phyloP scores from a whole-genome alignment of 805 yeast species.

The Saturnispora halmiae region DNA sequence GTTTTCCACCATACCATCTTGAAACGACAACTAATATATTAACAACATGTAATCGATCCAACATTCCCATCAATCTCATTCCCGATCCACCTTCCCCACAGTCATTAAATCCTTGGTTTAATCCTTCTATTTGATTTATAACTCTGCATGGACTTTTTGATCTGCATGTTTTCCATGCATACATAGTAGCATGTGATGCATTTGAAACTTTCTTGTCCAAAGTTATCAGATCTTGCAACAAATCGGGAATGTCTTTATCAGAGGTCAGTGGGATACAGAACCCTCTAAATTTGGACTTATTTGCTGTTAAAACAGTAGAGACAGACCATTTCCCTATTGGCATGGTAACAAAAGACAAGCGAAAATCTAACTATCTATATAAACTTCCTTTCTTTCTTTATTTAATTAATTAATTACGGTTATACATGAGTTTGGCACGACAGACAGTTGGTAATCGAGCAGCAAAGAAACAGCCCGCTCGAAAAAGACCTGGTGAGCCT shows the following conservation, averaged over 20 bases:
- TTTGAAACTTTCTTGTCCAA: conserved; percentile 41
- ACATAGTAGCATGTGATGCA: conserved; percentile 66
- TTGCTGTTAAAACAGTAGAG: conserved; percentile 34
- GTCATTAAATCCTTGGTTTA: conserved; percentile 56
- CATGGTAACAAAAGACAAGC: neutral
- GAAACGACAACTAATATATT: conserved; percentile 61
- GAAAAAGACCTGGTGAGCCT: neutral
- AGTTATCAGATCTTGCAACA: conserved; percentile 34
- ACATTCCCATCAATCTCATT: conserved; percentile 41
- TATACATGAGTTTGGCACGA: neutral
- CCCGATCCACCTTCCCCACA: conserved; percentile 77
- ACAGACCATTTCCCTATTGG: conserved; percentile 29
- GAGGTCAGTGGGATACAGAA: conserved; percentile 37
- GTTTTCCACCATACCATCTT: conserved; percentile 77
- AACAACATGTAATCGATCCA: conserved; percentile 39
- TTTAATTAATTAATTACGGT: too few species aligned
- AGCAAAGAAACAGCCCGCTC: neutral
- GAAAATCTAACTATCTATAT: neutral
- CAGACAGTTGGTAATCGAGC: neutral
- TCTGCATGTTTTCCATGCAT: conserved; percentile 58
- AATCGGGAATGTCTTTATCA: conserved; percentile 34
- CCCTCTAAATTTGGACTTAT: conserved; percentile 63
- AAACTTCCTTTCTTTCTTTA: neutral
- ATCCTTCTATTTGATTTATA: conserved; percentile 16
- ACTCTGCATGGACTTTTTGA: conserved; percentile 2